Base-by-base conservation (phyloP, 139 green algal species). In the Trebouxia sp. region DNA sequence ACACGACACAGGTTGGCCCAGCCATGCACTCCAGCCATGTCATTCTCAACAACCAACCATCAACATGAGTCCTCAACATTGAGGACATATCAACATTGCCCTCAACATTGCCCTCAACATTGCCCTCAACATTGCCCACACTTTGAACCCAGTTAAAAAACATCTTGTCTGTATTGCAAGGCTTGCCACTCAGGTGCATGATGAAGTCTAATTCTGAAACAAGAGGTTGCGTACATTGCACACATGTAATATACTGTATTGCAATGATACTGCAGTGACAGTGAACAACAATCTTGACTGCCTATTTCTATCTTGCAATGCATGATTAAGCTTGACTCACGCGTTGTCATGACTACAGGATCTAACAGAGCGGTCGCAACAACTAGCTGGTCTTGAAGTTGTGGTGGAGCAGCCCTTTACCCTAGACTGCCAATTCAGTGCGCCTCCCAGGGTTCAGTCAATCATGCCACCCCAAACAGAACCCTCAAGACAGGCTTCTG, bases 401-500 rank as follows among this genome's bases (percentile, higher is more conserved):
- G n/a, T 51, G 6, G 75, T 79, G 67, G 66, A 79, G n/a, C 38
- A 24, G 26, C 67, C 66, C 26, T 78, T 77, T 37, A 26, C 47
- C 32, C 47, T 83, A 58, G 35, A 41, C 20, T 50, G 35, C 22
- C 8, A 30, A 35, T 39, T 79, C 35, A 38, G 26, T 5, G 53
- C 67, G 7, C 48, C 67, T 24, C 37, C 51, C 15, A 42, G 69
- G 43, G 5, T 28, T 30, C 35, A 66, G 67, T 42, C n/a, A 37
- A 62, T 75, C 32, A 74, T 79, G 66, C 50, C 65, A 35, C 76
- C 53, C 24, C 30, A 43, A 37, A 1, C 76, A 26, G 76, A 65
- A 37, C 69, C 69, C 26, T 51, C 69, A 10, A 38, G 39, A 56
- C 50, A 69, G 67, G 42, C 37, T 9, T n/a, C 67, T 14, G 39